Evolutionary conservation across 2,329 filamentous ascomycete genomes (phyloP), one percentile per base, ranked within the genome.

Genomic region (Coleophoma eucalyptorum): DNA sequence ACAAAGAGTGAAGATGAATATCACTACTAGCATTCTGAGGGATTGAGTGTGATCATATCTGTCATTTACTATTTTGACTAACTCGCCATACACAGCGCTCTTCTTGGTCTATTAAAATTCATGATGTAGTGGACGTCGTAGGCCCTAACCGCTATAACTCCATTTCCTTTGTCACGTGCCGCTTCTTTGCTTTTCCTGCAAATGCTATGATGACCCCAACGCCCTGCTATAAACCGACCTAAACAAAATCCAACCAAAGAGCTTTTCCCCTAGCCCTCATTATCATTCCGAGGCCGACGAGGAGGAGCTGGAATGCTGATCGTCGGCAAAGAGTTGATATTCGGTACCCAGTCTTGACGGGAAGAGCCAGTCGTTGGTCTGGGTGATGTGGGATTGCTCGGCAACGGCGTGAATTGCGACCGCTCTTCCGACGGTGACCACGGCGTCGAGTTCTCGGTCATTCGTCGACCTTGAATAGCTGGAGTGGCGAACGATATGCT

Each of bases 261-360:
- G 31, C 15, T 15, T n/a, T 44, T 26, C 20, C 5, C 13, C 31
- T 32, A 44, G 20, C 16, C 26, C 20, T 62, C 56, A 12, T 59
- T 53, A 35, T 52, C 43, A 38, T 52, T 50, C 46, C 57, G 50
- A 13, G 55, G 60, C 32, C 54, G 52, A 42, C 62, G 53, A 31
- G 60, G 60, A 5, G 62, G 63, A 46, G 63, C 61, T n/a, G 63
- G 62, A 38, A 65, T 63, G 47, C 53, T 61, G 33, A 56, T 47
- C 11, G 63, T 48, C 16, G 56, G 57, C 18, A 65, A 50, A 5
- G 16, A 19, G 15, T 10, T 16, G 7, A 20, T 19, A 10, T 16
- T 31, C 11, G 44, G 11, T 11, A 26, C 26, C 26, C 3, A 26
- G 26, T 6, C 26, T 26, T 26, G 26, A 26, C 26, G 26, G 26